Evolutionary conservation across 257 asterid genomes (phyloP).

Genomic region (Salvia hispanica): DNA sequence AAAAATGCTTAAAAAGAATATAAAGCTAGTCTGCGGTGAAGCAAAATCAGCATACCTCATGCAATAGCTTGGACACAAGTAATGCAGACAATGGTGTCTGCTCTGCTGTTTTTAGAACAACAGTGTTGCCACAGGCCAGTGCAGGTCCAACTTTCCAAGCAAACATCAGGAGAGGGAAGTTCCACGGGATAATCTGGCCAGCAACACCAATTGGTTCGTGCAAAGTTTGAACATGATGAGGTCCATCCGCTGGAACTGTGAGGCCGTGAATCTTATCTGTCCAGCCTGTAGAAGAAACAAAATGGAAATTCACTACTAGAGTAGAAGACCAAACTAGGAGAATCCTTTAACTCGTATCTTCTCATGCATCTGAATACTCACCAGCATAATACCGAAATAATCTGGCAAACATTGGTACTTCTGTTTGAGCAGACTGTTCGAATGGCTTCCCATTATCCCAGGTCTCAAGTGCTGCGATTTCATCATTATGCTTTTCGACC

Average conservation of each 20-base stretch:
- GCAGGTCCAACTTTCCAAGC: constrained; percentile 99
- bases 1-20: not conserved
- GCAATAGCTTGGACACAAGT: constrained; percentile 70
- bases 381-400: constrained; percentile 86
- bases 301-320: constrained; percentile 9
- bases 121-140: constrained; percentile 79
- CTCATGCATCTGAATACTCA: constrained; percentile 35
- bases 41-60: constrained; percentile 57
- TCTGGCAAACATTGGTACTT: constrained; percentile 82
- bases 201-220: constrained; percentile 98
- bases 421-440: constrained; percentile 68
- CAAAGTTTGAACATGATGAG: constrained; percentile 85
- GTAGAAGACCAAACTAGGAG: constrained; percentile 6
- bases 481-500: constrained; percentile 86
- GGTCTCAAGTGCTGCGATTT: constrained; percentile 86
- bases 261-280: constrained; percentile 95
- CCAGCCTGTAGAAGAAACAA: constrained; percentile 67
- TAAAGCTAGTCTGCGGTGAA: not conserved
- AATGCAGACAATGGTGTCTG: constrained; percentile 95
- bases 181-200: constrained; percentile 98
- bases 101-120: constrained; percentile 94
- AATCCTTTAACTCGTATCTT: not conserved
- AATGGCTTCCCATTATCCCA: constrained; percentile 91
- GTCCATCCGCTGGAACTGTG: constrained; percentile 88
- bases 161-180: constrained; percentile 86